These are phyloP conservation scores for Entomortierella parvispora DNA, from an alignment of 192 early-diverging fungal genomes.

Conservation along the genomic window DNA sequence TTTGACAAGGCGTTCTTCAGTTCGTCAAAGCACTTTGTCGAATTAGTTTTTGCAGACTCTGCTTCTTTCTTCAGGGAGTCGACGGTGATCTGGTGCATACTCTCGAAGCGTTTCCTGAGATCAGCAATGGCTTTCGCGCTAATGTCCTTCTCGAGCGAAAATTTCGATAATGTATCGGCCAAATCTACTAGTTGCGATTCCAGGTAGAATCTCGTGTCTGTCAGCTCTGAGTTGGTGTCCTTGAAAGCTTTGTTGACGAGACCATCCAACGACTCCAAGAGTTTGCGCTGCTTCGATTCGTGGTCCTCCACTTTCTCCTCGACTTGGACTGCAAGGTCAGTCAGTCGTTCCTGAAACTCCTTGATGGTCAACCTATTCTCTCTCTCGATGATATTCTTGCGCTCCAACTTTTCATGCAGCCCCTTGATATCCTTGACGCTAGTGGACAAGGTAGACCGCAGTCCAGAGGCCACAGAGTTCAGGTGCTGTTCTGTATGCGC, in stretches of 20 bases:
- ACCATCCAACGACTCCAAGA: slow-evolving; percentile 2
- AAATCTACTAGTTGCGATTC: slow-evolving; percentile 14
- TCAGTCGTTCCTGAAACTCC: slow-evolving; percentile 35
- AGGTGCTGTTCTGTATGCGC: slow-evolving; percentile 56
- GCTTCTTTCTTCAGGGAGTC: slow-evolving; percentile 30
- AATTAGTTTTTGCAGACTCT: slow-evolving; percentile 12
- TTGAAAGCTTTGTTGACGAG: slow-evolving; percentile 25
- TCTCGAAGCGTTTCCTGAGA: slow-evolving; percentile 42
- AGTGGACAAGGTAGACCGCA: slow-evolving; percentile 42
- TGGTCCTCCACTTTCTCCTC: slow-evolving; percentile 15
- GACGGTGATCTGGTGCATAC: slow-evolving; percentile 14
- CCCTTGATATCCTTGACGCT: slow-evolving; percentile 46
- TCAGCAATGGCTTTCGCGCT: slow-evolving; percentile 9
- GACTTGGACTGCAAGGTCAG: slow-evolving; percentile 17
- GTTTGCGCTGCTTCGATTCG: slow-evolving; percentile 11
- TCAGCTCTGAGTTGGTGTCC: slow-evolving; percentile 1
- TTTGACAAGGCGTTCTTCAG: slow-evolving; percentile 19
- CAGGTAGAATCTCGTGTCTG: slow-evolving; percentile 5
- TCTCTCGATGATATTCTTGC: slow-evolving; percentile 17
- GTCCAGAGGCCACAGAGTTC: slow-evolving; percentile 41
- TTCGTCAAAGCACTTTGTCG: slow-evolving; percentile 24
- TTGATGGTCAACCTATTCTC: slow-evolving; percentile 26
- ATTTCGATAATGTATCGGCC: slow-evolving; percentile 8
- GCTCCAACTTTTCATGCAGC: slow-evolving; percentile 38
- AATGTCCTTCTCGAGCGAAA: slow-evolving; percentile 7